Base-by-base conservation (phyloP, 495 filamentous ascomycete genomes). In the Tuber indicum region DNA sequence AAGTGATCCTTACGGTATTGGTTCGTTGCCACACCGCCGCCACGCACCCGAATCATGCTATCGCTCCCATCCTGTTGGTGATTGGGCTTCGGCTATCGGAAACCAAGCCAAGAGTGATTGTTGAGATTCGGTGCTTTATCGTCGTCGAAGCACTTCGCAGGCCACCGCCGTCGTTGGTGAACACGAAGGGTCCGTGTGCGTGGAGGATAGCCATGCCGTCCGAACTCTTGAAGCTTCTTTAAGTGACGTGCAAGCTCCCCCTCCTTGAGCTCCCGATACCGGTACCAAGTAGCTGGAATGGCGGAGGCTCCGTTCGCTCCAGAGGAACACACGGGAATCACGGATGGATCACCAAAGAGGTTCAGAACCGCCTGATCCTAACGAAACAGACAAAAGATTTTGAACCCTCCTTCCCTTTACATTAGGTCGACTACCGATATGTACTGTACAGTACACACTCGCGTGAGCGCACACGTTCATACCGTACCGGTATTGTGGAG, bases 1-100 rank as follows among this genome's bases (percentile, higher is more conserved):
- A 36, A 32, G 36, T n/a, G 76, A 76, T 80, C 72, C 39, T 73
- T n/a, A 71, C 70, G 39, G 42, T 52, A 45, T 71, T 72, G 72
- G 73, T 74, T 80, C 73, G 77, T 52, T 75, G 77, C 77, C 66
- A 79, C 71, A 77, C 32, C 17, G 26, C 58, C 72, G 45, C 70
- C 69, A 72, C 75, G n/a, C 44, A 72, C 70, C 76, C 47, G 77
- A 58, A 72, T 70, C 73, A 74, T 73, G 45, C 74, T 79, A 74
- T 77, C 70, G 77, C 78, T 79, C 78, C 78, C 74, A 75, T 79
- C 77, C 46, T 71, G 74, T 78, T 78, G 72, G 78, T 75, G 72
- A 75, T 73, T 58, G 78, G 62, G 74, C 72, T 80, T 80, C 77
- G 78, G 77, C 71, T 80, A 80, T 80, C 78, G 78, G 78, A 62